Evolutionary conservation across 2,329 filamentous ascomycete genomes (phyloP).

Genomic region (Fusarium subtropicale): DNA sequence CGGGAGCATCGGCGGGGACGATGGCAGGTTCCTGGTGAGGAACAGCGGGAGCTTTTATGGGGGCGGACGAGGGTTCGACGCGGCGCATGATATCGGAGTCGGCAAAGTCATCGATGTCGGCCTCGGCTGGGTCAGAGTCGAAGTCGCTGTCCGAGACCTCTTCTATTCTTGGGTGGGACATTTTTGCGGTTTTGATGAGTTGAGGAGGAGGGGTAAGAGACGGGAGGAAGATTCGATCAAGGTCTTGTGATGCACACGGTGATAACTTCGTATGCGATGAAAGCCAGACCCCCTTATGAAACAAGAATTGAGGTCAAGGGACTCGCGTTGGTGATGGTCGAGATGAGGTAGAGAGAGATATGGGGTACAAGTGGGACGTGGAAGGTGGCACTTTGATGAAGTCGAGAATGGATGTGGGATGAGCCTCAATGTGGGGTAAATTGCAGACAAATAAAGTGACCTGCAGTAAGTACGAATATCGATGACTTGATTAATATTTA

Average conservation of each 20-base stretch:
- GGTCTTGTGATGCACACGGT: neutral
- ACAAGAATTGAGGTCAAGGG: constrained; percentile 2
- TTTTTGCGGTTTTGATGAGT: constrained; percentile 52
- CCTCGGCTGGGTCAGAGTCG: constrained; percentile 87
- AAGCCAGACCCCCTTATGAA: neutral
- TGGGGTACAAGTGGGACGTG: constrained; percentile 38
- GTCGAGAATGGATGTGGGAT: constrained; percentile 31
- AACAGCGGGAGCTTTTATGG: constrained; percentile 45
- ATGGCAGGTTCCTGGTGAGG: constrained; percentile 45
- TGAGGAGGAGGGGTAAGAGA: constrained; percentile 17
- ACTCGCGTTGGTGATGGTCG: constrained; percentile 12
- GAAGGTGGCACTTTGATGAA: constrained; percentile 37
- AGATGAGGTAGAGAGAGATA: constrained; percentile 21
- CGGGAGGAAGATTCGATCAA: neutral
- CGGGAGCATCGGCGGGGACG: constrained; percentile 49
- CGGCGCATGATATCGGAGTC: constrained; percentile 68
- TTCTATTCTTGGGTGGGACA: constrained; percentile 91
- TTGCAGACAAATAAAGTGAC: neutral
- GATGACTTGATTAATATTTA: neutral
- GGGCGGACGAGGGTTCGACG: constrained; percentile 49
- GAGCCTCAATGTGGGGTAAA: constrained; percentile 44
- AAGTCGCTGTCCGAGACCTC: constrained; percentile 87
- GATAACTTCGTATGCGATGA: neutral
- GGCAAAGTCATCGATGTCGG: constrained; percentile 76
- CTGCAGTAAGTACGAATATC: neutral